These are phyloP conservation scores for Pyronema domesticum DNA, from an alignment of 495 filamentous ascomycete genomes.

Conservation along the genomic window DNA sequence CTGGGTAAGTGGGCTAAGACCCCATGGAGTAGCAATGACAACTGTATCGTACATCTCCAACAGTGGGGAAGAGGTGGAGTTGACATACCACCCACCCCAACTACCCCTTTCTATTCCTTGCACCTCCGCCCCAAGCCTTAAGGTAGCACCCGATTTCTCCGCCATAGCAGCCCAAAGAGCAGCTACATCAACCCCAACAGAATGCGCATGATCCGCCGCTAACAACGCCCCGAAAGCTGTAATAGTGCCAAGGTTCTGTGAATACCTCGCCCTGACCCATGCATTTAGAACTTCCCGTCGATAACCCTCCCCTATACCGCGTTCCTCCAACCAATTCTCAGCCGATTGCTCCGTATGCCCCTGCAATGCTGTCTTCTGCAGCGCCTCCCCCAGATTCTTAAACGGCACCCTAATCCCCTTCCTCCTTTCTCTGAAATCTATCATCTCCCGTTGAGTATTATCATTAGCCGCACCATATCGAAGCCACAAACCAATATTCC, in stretches of 20 bases:
- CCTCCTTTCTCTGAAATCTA: not conserved
- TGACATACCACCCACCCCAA: constrained; percentile 15
- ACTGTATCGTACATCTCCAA: constrained; percentile 49
- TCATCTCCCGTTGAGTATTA: too few species aligned
- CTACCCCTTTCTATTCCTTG: constrained; percentile 34
- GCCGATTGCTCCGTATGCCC: not conserved
- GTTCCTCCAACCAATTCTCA: not conserved
- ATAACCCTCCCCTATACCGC: constrained; percentile 29
- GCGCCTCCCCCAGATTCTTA: too few species aligned
- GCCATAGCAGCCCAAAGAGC: constrained; percentile 80
- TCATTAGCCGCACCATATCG: too few species aligned
- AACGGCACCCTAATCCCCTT: not conserved
- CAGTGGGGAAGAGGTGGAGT: constrained; percentile 4
- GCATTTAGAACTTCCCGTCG: constrained; percentile 73
- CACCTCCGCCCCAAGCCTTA: constrained; percentile 51
- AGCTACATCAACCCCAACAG: constrained; percentile 75
- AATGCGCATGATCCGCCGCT: constrained; percentile 57
- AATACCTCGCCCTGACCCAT: constrained; percentile 82
- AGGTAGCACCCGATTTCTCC: constrained; percentile 37
- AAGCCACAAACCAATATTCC: not conserved
- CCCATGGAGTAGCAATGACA: constrained; percentile 57
- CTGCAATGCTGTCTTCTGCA: not conserved
- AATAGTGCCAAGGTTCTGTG: constrained; percentile 62
- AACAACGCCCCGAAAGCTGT: constrained; percentile 46
- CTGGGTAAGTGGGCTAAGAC: constrained; percentile 47